A percentile compares a stretch with the other conserved stretches of the same genome.
These are phyloP conservation scores for Andrographis paniculata DNA, from an alignment of 305 asterid genomes.

Conservation along the genomic window DNA sequence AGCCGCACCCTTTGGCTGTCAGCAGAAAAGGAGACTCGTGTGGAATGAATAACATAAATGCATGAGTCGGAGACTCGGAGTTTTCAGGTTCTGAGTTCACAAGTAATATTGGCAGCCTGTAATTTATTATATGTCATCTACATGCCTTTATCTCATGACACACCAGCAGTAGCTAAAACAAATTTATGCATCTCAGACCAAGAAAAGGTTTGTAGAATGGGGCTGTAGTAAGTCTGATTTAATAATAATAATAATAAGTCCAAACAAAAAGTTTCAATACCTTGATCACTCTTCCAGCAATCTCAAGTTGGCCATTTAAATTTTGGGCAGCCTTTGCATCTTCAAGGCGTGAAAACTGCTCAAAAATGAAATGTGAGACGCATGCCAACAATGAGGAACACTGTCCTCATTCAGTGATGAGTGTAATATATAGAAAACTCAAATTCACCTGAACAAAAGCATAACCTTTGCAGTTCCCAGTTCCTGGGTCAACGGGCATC, in stretches of 20 bases:
- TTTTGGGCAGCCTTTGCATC: constrained; percentile 68
- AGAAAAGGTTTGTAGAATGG: background rate
- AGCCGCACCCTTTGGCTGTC: too few species aligned
- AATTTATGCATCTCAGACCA: constrained; percentile 11
- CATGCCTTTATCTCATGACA: too few species aligned
- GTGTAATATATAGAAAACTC: constrained; percentile 16
- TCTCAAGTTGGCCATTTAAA: constrained; percentile 62
- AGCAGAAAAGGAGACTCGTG: background rate
- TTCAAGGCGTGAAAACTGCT: constrained; percentile 68
- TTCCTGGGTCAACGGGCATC: constrained; percentile 56
- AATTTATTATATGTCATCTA: too few species aligned
- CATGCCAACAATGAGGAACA: constrained; percentile 10
- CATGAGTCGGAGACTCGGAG: background rate
- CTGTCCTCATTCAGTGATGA: background rate
- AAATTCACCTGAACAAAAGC: constrained; percentile 63
- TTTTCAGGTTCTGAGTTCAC: background rate
- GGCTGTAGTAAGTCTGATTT: too few species aligned
- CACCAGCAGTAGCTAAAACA: too few species aligned
- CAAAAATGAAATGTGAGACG: constrained; percentile 11
- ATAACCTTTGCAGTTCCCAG: constrained; percentile 61
- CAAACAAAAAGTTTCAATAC: constrained; percentile 20
- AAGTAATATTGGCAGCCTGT: background rate
- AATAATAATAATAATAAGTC: too few species aligned
- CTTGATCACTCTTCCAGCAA: constrained; percentile 67
- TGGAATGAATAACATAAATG: background rate